Base-by-base conservation (phyloP, 2,329 filamentous ascomycete species). In the Periconia digitata region DNA sequence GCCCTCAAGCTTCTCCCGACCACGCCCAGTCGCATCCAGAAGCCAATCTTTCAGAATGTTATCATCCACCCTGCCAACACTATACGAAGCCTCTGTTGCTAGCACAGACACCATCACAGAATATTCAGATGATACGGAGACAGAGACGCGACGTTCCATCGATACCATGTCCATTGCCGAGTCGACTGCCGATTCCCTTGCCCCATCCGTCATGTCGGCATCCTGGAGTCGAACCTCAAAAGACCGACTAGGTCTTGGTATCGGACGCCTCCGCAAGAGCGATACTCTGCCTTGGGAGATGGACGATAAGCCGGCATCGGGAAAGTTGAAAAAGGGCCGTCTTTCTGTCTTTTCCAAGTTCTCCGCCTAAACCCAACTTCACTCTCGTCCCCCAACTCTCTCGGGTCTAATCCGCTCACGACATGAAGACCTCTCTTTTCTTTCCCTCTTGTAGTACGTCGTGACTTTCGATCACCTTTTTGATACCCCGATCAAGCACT, bases 171-270 rank as follows among this genome's bases (percentile, higher is more conserved):
- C 65, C 0, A 64, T 66, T 21, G 58, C 64, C 2, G 47, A 54
- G 16, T 63, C 63, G 49, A 24, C 66, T 47, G 38, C 58, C 7
- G 47, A 50, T 2, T 69, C 66, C 17, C 56, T 67, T 40, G 64
- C 67, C 7, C 67, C 64, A 10, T 71, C 69, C 13, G 67, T 60
- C 18, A 60, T 72, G 42, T 70, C 67, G 18, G 60, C 60, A 20
- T 67, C 67, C 49, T 71, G 67, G 66, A 64, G 64, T 43, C 62
- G 61, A 2, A 32, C 27, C 41, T 23, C 41, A 3, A 35, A 43
- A 34, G 70, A 72, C 51, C 66, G 69, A 12, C 63, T 72, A 7
- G 69, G 69, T 21, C 57, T 72, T 1, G 69, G 70, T 23, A n/a
- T n/a, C n/a, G 27, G 27, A 15, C 61, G 67, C 20, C 59, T 60